Evolutionary conservation across 2,329 filamentous ascomycete species (phyloP), one percentile per base, ranked within the genome.

Genomic region (Sphaerostilbella broomeana): DNA sequence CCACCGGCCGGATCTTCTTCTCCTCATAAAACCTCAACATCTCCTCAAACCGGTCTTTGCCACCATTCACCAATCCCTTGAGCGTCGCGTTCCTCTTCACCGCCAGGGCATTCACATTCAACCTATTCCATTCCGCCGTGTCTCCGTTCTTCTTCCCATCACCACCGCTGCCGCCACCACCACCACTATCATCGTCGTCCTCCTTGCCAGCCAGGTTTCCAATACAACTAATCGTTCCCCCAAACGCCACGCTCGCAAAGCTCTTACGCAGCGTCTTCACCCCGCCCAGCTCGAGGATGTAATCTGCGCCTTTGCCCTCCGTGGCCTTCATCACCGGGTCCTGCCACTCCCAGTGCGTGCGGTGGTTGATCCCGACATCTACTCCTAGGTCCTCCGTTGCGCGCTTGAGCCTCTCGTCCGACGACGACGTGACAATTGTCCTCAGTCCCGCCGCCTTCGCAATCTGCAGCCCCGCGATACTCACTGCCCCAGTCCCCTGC

Each of bases 1-100:
- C 60, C 1, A 75, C 64, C 4, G 72, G 71, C 35, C 54, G 59
- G 27, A 75, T 69, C 44, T 53, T 36, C 42, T 68, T 59, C 32
- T 57, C 51, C 42, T 65, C 60, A 46, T 72, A 72, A 31, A 70
- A 69, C 21, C 32, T 40, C 25, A 69, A 47, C 70, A 77, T 74
- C 57, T 77, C 73, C 56, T 73, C 69, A 42, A 77, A 68, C 28
- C 65, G 56, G 33, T 69, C 64, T 40, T 58, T 53, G 8, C 79
- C 77, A 0, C 79, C 80, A 54, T 82, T 81, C 19, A 82, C 50
- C 6, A 83, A 71, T 0, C 80, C 67, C 50, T 68, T 68, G 35
- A 72, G 54, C 21, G 68, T 71, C 11, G 68, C 64, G 44, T 70
- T 71, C 43, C 64, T 54, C 39, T 62, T 47, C 46, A 69, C 45